Evolutionary conservation across 202 grass and related monocot species (phyloP), one percentile per base, ranked within the genome.

Genomic region (Zizania palustris): DNA sequence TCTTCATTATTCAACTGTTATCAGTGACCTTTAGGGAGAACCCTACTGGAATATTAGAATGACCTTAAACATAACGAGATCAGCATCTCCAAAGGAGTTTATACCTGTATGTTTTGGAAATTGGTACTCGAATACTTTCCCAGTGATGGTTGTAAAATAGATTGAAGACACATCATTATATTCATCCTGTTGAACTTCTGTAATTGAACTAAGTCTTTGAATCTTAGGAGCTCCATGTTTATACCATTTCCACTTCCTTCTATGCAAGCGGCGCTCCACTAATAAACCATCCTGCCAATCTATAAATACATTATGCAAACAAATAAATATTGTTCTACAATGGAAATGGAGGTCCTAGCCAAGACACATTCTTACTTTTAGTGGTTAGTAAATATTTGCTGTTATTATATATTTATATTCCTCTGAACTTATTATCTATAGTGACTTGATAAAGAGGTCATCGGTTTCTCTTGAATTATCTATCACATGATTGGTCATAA

Each of bases 221-320:
- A 82, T 77, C 36, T 85, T 74, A 33, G 95, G 91, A 84, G 85
- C 74, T 83, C 95, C 91, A 46, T 95, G 95, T 53, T 86, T 85
- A 45, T 67, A 71, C 95, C 95, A 98, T 86, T 98, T 95, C 95
- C 95, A 98, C 74, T 92, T 98, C 83, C 91, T 92, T 82, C 87
- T 89, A 83, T 98, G 87, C 87, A 98, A 82, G 69, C 91, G 89
- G 5, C 95, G 78, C 80, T 98, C 95, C 85, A 92, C 85, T 88
- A 98, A 85, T 89, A 98, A 49, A 80, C 95, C 95, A 88, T 90
- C 91, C 95, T 98, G 95, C 87, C 75, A 89, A 90, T 90, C 91
- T 98, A 85, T 90, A 75, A 92, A 79, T 87, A 77, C 64, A 59
- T 86, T 95, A 77, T 86, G 82, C 78, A 85, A 72, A 82, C 45